These are phyloP conservation scores for Xylaria flabelliformis DNA, from an alignment of 495 filamentous ascomycete species.

Conservation along the genomic window DNA sequence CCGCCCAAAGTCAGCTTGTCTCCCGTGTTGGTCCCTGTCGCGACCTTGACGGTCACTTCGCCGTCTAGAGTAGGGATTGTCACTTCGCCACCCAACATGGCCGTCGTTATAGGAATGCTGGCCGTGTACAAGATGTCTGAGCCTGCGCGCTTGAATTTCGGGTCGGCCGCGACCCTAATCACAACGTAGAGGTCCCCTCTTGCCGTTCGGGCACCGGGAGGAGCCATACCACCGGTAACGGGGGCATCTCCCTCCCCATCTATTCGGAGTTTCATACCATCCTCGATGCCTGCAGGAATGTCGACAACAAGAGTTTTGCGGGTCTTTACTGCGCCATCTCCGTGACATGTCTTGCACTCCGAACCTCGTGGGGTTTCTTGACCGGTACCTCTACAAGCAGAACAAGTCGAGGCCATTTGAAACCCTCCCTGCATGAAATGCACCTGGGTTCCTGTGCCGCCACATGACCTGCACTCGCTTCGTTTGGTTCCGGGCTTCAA, in stretches of 20 bases:
- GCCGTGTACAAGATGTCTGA: constrained; percentile 93
- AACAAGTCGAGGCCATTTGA: constrained; percentile 91
- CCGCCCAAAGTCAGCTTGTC: constrained; percentile 85
- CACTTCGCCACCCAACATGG: constrained; percentile 88
- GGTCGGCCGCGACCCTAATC: constrained; percentile 81
- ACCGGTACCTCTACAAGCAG: constrained; percentile 78
- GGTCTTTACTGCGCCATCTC: constrained; percentile 79
- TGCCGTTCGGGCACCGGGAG: constrained; percentile 62
- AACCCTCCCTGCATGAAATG: constrained; percentile 92
- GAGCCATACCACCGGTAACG: constrained; percentile 66
- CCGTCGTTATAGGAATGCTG: constrained; percentile 88
- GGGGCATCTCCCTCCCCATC: constrained; percentile 86
- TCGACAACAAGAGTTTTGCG: constrained; percentile 81
- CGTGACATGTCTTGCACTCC: constrained; percentile 78
- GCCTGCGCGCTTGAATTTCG: constrained; percentile 82
- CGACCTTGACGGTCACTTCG: constrained; percentile 85
- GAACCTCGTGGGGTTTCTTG: constrained; percentile 72
- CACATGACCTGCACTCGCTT: constrained; percentile 77
- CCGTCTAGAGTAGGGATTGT: constrained; percentile 88
- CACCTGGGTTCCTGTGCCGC: constrained; percentile 83
- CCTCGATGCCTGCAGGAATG: constrained; percentile 92
- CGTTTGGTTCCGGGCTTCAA: constrained; percentile 80
- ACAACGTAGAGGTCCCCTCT: constrained; percentile 88
- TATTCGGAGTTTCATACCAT: constrained; percentile 89
- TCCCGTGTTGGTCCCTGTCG: constrained; percentile 88